These are phyloP conservation scores for Penicillium sp. DNA, from an alignment of 2,329 filamentous ascomycete genomes.

Conservation along the genomic window DNA sequence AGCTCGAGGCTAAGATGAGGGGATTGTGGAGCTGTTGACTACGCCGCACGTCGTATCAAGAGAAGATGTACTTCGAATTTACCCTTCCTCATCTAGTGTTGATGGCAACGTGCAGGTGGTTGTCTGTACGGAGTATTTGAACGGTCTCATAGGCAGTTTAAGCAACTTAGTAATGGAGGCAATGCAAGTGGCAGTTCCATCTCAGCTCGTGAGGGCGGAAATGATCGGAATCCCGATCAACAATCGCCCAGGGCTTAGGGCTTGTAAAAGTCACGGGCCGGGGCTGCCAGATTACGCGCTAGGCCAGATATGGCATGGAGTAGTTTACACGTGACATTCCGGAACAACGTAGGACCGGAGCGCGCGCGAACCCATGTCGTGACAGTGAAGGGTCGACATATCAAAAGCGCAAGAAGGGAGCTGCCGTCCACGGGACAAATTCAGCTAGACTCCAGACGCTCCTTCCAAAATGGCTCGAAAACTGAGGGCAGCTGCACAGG, in stretches of 20 bases:
- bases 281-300: neutral
- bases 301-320: neutral
- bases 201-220: neutral
- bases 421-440: conserved; percentile 5
- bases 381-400: neutral
- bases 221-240: neutral
- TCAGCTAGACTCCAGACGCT: neutral
- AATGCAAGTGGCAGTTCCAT: neutral
- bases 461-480: conserved; percentile 40
- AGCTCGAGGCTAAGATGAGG: neutral
- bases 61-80: neutral
- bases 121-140: neutral
- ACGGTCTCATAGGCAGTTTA: neutral
- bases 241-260: conserved; percentile 11
- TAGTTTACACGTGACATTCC: neutral
- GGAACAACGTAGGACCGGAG: conserved; percentile 9
- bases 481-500: conserved; percentile 43
- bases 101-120: neutral
- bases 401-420: conserved; percentile 9
- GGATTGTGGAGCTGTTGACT: neutral
- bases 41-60: neutral
- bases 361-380: neutral
- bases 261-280: neutral
- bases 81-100: neutral
- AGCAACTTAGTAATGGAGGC: neutral